Conservation (phyloP, 768 basidiomycete genomes). For the Mycena belliarum region DNA sequence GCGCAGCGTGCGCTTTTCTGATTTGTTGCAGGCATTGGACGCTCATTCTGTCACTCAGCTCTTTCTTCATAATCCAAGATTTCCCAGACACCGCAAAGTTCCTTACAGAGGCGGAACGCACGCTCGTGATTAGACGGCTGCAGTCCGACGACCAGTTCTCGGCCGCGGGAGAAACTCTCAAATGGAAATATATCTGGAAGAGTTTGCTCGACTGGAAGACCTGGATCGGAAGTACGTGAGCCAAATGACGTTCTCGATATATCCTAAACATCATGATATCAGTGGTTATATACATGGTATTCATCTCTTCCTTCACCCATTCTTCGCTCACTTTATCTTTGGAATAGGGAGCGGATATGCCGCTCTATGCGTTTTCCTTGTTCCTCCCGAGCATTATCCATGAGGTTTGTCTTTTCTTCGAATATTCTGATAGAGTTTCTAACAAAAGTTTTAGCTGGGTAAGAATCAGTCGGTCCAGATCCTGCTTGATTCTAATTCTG, state of each 20-base stretch:
- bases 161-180: slow-evolving; percentile 67
- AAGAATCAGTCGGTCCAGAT: slow-evolving; percentile 8
- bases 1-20: slow-evolving; percentile 40
- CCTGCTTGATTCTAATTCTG: not conserved
- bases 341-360: slow-evolving; percentile 42
- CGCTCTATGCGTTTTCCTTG: slow-evolving; percentile 66
- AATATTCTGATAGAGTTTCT: not conserved
- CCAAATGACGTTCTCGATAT: not conserved
- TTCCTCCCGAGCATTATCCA: slow-evolving; percentile 82
- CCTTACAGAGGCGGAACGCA: slow-evolving; percentile 69
- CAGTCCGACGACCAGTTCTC: slow-evolving; percentile 71
- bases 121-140: slow-evolving; percentile 63
- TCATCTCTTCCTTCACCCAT: slow-evolving; percentile 28
- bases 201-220: slow-evolving; percentile 76
- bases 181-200: slow-evolving; percentile 56
- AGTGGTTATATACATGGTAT: slow-evolving; percentile 53
- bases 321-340: not conserved
- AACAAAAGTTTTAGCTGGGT: slow-evolving; percentile 39
- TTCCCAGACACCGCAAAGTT: slow-evolving; percentile 84
- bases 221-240: slow-evolving; percentile 45
- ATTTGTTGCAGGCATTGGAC: no score
- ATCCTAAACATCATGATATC: not conserved
- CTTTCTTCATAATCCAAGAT: slow-evolving; percentile 73
- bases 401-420: slow-evolving; percentile 42
- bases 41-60: no score